A percentile compares a stretch with the other conserved stretches of the same genome.
Conservation (phyloP, 176 grass and related monocot genomes). For the Otatea glauca region DNA sequence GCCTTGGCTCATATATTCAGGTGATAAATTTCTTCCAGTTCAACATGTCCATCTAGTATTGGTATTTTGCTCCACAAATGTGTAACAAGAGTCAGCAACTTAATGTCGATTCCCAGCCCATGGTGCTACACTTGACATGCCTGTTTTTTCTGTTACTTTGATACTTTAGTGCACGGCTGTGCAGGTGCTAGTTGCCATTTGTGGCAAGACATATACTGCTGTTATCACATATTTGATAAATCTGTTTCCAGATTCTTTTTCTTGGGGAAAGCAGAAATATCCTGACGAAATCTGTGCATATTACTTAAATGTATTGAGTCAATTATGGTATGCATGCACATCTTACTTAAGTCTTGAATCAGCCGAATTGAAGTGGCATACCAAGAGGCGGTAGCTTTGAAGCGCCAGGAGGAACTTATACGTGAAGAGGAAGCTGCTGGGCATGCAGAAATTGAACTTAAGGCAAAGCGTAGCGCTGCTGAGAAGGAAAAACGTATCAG, state of each 20-base stretch:
- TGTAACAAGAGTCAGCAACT: not conserved
- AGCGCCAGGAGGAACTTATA: conserved; percentile 98
- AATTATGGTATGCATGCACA: not conserved
- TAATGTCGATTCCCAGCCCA: conserved; percentile 4
- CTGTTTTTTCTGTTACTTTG: conserved; percentile 21
- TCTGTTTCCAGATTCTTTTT: conserved; percentile 24
- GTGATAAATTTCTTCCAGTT: conserved; percentile 45
- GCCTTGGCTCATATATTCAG: conserved; percentile 87
- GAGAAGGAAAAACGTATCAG: conserved; percentile 91
- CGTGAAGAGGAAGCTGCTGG: conserved; percentile 94
- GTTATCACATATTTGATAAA: not conserved
- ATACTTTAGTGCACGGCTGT: not conserved
- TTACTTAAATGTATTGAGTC: conserved; percentile 5
- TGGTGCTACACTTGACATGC: not conserved
- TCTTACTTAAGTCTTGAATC: conserved; percentile 51
- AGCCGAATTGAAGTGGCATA: conserved; percentile 94
- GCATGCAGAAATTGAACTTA: conserved; percentile 71
- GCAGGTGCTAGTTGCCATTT: conserved; percentile 9
- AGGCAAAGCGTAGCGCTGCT: conserved; percentile 64
- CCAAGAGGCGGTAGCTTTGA: conserved; percentile 90
- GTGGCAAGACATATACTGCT: not conserved
- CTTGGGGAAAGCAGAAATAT: conserved; percentile 18
- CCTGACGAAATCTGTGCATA: conserved; percentile 25
- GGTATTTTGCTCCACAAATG: conserved; percentile 20
- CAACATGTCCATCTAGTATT: conserved; percentile 1